Conservation (phyloP, 2,329 filamentous ascomycete species). For the Paracorniculantispora psalliotae region DNA sequence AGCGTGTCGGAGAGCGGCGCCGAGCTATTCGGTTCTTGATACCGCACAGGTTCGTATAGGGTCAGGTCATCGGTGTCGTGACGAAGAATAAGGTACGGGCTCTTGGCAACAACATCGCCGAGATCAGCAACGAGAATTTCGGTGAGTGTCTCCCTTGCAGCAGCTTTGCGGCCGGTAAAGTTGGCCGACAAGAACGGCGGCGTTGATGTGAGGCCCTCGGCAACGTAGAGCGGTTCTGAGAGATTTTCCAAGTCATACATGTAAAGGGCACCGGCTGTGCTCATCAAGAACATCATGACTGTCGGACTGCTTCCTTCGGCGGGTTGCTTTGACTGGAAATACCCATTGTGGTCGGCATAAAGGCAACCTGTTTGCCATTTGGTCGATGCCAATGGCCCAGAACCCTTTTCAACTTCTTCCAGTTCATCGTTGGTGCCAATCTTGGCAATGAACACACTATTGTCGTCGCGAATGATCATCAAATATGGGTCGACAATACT, state of each 20-base stretch:
- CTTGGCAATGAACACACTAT: conserved; percentile 71
- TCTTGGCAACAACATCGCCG: conserved; percentile 65
- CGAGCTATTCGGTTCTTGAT: conserved; percentile 29
- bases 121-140: conserved; percentile 83
- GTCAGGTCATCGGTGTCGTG: conserved; percentile 77
- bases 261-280: conserved; percentile 67
- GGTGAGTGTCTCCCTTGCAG: conserved; percentile 65
- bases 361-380: conserved; percentile 83
- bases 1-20: conserved; percentile 49
- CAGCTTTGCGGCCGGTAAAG: conserved; percentile 62
- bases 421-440: conserved; percentile 76
- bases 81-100: conserved; percentile 77
- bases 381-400: conserved; percentile 49
- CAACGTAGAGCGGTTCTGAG: conserved; percentile 63
- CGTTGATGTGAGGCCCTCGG: conserved; percentile 72
- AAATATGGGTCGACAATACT: conserved; percentile 86
- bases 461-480: conserved; percentile 77
- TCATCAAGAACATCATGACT: conserved; percentile 72
- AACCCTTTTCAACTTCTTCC: conserved; percentile 69
- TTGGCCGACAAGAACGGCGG: conserved; percentile 71
- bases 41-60: conserved; percentile 76
- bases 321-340: conserved; percentile 45
- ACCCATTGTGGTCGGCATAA: conserved; percentile 61
- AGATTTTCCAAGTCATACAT: conserved; percentile 74
- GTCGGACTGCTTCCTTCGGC: conserved; percentile 39